Evolutionary conservation across 1,284 basidiomycete genomes (phyloP), one percentile per base, ranked within the genome.

Genomic region (Entoloma clypeatum): DNA sequence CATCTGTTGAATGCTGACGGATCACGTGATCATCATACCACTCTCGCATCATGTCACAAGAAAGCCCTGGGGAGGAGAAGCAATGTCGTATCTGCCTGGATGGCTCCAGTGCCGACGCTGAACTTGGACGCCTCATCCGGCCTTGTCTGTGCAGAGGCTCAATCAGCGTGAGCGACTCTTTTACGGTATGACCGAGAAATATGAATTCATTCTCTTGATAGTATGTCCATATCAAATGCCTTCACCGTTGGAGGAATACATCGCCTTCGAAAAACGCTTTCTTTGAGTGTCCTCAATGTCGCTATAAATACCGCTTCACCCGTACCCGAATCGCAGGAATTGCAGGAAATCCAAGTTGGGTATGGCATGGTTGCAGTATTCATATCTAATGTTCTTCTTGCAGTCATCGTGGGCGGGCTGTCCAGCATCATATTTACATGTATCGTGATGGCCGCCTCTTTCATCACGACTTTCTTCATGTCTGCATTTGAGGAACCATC

Each of bases 61-160:
- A 17, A 43, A 37, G 36, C 23, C 47, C 46, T 22, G 14, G 39
- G 28, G 62, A 67, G 39, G 67, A 68, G 48, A 82, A 75, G 52
- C 83, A 84, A 55, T 88, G 85, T 55, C 75, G 86, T 36, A 88
- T 88, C 44, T 88, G 85, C 56, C 65, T 86, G 19, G 85, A 85
- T 41, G 77, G 79, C n/a, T 54, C 64, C 13, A 64, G 67, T 8
- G 68, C 72, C 32, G 81, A 84, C 53, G 62, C 57, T 4, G 69
- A 76, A 40, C 67, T 81, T 24, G 86, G 86, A 5, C 72, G 77
- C 41, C 74, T 88, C 44, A 85, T 88, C 50, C 74, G 79, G 25
- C 86, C 86, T 5, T 89, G 86, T 60, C 71, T 81, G 1, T 90
- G 86, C 63, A 80, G 74, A 48, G 86, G 86, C 21, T 79, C 81